phyloP scores from a whole-genome alignment of 2,329 filamentous ascomycete species.

The Nemania bipapillata region DNA sequence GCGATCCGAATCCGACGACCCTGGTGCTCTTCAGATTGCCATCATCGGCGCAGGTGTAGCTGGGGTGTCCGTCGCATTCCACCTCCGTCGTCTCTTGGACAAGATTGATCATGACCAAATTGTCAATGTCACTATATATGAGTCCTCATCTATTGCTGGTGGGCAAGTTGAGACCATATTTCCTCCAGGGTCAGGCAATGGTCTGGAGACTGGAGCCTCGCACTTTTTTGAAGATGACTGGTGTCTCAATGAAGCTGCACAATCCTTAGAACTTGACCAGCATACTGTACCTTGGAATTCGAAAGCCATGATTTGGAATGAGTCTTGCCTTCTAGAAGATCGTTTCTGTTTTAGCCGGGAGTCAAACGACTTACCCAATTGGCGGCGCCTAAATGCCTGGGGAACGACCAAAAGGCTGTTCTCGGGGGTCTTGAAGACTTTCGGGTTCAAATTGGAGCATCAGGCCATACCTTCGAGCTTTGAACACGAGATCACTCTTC shows the following conservation, averaged over 20 bases:
- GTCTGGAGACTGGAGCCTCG: neutral
- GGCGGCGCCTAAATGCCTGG: neutral
- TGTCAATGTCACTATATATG: neutral
- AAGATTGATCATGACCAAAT: neutral
- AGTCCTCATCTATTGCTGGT: neutral
- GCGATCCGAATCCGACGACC: neutral
- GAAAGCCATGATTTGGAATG: neutral
- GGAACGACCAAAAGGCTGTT: neutral
- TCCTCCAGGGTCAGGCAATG: neutral
- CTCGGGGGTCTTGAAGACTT: neutral
- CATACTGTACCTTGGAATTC: neutral
- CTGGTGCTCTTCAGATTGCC: neutral
- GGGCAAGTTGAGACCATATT: neutral
- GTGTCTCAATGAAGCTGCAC: slow-evolving; percentile 1
- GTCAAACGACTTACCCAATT: neutral
- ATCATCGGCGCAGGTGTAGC: neutral
- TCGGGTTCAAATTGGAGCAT: neutral
- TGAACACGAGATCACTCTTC: neutral
- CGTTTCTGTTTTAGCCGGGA: neutral
- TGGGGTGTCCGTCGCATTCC: neutral
- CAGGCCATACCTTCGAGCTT: neutral
- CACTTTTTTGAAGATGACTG: slow-evolving; percentile 9
- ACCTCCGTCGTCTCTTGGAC: neutral
- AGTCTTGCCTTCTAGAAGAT: neutral
- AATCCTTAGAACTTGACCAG: neutral